A percentile compares a stretch with the other conserved stretches of the same genome.
These are phyloP conservation scores for Agroathelia rolfsii DNA, from an alignment of 1,284 basidiomycete species.

Conservation along the genomic window DNA sequence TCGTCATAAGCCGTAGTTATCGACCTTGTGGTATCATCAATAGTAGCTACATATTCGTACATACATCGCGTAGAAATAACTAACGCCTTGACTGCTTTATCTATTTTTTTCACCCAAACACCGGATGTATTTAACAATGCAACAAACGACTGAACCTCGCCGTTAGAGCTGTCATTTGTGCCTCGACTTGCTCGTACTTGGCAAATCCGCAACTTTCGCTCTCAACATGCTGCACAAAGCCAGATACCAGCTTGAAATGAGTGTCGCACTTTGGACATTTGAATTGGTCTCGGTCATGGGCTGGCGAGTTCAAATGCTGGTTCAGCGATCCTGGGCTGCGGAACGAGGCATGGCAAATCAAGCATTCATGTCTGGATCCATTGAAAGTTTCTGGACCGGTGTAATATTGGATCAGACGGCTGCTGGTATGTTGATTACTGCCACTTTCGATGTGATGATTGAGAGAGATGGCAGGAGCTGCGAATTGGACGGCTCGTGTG, in stretches of 20 bases:
- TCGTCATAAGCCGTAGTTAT: too few relatives aligned
- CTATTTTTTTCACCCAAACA: too few relatives aligned
- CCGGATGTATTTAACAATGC: too few relatives aligned
- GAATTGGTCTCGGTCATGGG: slow-evolving; percentile 32
- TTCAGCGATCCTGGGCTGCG: slow-evolving; percentile 31
- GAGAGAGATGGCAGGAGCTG: slow-evolving; percentile 26
- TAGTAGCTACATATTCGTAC: too few relatives aligned
- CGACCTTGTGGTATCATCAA: too few relatives aligned
- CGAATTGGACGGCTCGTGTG: slow-evolving; percentile 23
- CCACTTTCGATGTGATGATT: slow-evolving; percentile 22
- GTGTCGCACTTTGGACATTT: slow-evolving; percentile 32
- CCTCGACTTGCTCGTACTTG: slow-evolving; percentile 29
- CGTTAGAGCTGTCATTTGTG: slow-evolving; percentile 23
- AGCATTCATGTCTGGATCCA: slow-evolving; percentile 38
- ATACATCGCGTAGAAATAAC: too few relatives aligned
- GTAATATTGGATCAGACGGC: slow-evolving; percentile 22
- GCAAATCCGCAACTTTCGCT: slow-evolving; percentile 40
- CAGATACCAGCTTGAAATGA: slow-evolving; percentile 37
- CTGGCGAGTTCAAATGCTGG: slow-evolving; percentile 40
- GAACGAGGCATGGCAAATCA: slow-evolving; percentile 36
- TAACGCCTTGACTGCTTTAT: too few relatives aligned
- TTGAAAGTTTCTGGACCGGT: slow-evolving; percentile 40
- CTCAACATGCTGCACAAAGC: slow-evolving; percentile 43
- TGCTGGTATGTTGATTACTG: slow-evolving; percentile 22
- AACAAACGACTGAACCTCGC: slow-evolving; percentile 18